phyloP scores from a whole-genome alignment of 148 eudicot species.

The Agrostemma githago region DNA sequence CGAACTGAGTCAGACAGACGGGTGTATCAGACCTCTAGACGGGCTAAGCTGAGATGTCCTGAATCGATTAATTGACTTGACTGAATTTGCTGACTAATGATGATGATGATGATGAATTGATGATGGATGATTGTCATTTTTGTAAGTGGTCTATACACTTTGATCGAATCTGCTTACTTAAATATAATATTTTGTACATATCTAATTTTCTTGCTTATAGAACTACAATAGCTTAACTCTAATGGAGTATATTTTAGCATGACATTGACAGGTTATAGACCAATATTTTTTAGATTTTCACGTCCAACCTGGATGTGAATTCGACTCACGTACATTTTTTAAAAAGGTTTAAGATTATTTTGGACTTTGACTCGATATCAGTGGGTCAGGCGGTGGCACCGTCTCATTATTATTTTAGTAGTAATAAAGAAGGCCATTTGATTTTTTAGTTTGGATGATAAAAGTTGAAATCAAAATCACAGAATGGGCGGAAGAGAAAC shows the following conservation, averaged over 20 bases:
- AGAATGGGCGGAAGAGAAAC: neutral
- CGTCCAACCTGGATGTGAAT: too few relatives aligned
- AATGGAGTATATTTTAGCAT: too few relatives aligned
- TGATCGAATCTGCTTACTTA: neutral
- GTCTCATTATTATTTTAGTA: neutral
- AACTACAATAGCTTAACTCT: too few relatives aligned
- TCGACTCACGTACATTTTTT: too few relatives aligned
- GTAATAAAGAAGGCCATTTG: neutral
- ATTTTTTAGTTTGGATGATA: neutral
- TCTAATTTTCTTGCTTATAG: neutral
- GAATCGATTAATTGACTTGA: neutral
- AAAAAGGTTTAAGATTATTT: too few relatives aligned
- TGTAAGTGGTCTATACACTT: neutral
- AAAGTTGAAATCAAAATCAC: neutral
- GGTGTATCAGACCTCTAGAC: neutral
- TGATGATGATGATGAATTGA: neutral
- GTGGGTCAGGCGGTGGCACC: neutral
- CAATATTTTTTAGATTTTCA: too few relatives aligned
- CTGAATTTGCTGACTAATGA: neutral
- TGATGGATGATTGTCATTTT: neutral
- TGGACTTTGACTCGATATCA: neutral
- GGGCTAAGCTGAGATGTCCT: neutral
- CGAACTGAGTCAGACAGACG: neutral
- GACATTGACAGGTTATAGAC: too few relatives aligned
- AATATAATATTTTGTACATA: neutral